Percentiles rank a stretch among this genome's conserved stretches.
These are phyloP conservation scores for Vaccinium vitisidaea DNA, from an alignment of 148 eudicot species.

Conservation along the genomic window DNA sequence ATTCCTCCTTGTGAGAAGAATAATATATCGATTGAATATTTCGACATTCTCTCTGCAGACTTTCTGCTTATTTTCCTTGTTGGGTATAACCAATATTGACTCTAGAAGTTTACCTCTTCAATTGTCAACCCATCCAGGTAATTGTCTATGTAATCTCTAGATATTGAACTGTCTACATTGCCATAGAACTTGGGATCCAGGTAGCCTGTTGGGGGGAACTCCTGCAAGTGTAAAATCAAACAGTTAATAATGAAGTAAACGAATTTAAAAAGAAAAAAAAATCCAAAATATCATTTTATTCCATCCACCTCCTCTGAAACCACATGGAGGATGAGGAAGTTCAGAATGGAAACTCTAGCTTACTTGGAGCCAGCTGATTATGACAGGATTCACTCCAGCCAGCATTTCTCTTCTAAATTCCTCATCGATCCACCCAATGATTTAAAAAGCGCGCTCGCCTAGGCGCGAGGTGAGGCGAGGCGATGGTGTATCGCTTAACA, in stretches of 20 bases:
- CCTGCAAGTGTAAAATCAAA: conserved; percentile 27
- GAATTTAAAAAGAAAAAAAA: too few species aligned
- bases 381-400: conserved; percentile 65
- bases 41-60: too few species aligned
- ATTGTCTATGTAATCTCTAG: conserved; percentile 49
- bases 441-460: too few species aligned
- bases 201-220: conserved; percentile 62
- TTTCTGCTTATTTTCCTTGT: too few species aligned
- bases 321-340: neutral
- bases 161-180: conserved; percentile 59
- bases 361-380: conserved; percentile 56
- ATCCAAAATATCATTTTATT: neutral
- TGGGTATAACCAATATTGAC: too few species aligned
- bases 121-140: conserved; percentile 45
- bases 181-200: conserved; percentile 65
- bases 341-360: neutral
- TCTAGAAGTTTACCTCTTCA: conserved; percentile 42
- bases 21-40: too few species aligned
- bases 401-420: conserved; percentile 81
- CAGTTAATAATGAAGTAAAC: too few species aligned
- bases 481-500: too few species aligned
- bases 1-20: too few species aligned
- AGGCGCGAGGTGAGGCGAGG: too few species aligned
- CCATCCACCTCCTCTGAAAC: neutral
- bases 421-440: conserved; percentile 44